phyloP scores from a whole-genome alignment of 108 stramenopile species.

The Fragilariopsis cylindrus region DNA sequence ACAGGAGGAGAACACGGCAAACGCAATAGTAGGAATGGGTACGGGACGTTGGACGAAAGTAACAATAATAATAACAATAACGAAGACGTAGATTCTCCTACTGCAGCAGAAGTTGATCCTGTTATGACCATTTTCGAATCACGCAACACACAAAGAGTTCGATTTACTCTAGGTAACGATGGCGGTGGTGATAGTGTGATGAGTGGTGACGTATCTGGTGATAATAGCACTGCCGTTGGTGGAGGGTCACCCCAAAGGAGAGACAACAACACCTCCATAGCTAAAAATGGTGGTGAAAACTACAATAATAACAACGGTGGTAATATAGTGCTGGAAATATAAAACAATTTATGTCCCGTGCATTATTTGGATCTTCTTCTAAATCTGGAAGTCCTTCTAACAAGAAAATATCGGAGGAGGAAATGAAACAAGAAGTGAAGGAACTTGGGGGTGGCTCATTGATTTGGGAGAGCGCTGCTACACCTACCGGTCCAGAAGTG shows the following conservation, averaged over 20 bases:
- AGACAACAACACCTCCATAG: constrained; percentile 9
- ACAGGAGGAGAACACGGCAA: not conserved
- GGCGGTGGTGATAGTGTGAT: not conserved
- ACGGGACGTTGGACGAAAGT: constrained; percentile 6
- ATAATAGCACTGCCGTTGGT: not conserved
- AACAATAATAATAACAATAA: constrained; percentile 21
- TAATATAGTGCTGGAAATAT: constrained; percentile 23
- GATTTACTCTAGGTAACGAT: constrained; percentile 33
- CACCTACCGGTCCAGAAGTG: constrained; percentile 38
- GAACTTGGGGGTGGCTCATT: constrained; percentile 31
- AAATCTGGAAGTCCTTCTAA: constrained; percentile 6
- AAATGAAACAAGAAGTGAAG: constrained; percentile 42
- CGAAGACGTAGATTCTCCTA: constrained; percentile 7
- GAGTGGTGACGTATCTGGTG: not conserved
- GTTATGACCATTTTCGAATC: constrained; percentile 51
- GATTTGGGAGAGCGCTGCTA: constrained; percentile 50
- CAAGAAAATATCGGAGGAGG: constrained; percentile 27
- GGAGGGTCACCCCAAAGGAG: not conserved
- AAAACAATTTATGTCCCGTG: constrained; percentile 52
- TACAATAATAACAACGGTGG: not conserved
- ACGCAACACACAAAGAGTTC: constrained; percentile 48
- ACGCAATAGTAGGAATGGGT: not conserved
- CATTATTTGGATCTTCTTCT: constrained; percentile 33
- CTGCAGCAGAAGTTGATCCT: constrained; percentile 41
- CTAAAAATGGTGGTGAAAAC: not conserved